phyloP scores from a whole-genome alignment of 2,329 filamentous ascomycete species.

The Lachnellula arida region DNA sequence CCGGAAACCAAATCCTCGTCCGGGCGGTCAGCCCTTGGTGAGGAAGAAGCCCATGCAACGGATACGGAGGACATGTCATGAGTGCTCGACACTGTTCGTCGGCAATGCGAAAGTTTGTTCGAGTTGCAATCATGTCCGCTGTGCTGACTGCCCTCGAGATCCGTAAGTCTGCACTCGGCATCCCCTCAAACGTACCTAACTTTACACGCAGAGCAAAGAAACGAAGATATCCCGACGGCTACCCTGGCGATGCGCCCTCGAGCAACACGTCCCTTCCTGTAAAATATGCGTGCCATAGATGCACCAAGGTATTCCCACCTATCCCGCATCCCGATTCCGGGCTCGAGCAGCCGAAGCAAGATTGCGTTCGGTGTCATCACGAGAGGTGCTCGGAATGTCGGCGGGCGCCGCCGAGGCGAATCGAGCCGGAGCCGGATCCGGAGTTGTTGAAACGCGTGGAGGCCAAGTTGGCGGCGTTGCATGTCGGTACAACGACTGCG shows the following conservation, averaged over 20 bases:
- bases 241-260: constrained; percentile 53
- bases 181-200: constrained; percentile 10
- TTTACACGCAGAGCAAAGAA: constrained; percentile 51
- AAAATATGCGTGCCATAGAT: constrained; percentile 58
- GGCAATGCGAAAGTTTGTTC: constrained; percentile 58
- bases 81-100: constrained; percentile 61
- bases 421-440: constrained; percentile 58
- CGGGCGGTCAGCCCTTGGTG: constrained; percentile 65
- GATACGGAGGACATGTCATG: constrained; percentile 71
- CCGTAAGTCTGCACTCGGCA: constrained; percentile 53
- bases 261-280: constrained; percentile 37
- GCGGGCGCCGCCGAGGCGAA: constrained; percentile 41
- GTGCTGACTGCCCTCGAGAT: constrained; percentile 74
- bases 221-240: constrained; percentile 64
- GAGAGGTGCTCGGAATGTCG: constrained; percentile 55
- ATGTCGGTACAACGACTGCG: constrained; percentile 2
- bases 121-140: constrained; percentile 67
- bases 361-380: constrained; percentile 57
- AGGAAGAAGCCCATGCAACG: constrained; percentile 69
- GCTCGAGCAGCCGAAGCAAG: constrained; percentile 30
- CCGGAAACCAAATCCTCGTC: constrained; percentile 56
- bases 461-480: constrained; percentile 43
- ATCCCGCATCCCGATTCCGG: constrained; percentile 18
- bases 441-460: constrained; percentile 55
- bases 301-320: constrained; percentile 52